Evolutionary conservation across 495 filamentous ascomycete genomes (phyloP), one percentile per base, ranked within the genome.

Genomic region (Ramalina intermedia): DNA sequence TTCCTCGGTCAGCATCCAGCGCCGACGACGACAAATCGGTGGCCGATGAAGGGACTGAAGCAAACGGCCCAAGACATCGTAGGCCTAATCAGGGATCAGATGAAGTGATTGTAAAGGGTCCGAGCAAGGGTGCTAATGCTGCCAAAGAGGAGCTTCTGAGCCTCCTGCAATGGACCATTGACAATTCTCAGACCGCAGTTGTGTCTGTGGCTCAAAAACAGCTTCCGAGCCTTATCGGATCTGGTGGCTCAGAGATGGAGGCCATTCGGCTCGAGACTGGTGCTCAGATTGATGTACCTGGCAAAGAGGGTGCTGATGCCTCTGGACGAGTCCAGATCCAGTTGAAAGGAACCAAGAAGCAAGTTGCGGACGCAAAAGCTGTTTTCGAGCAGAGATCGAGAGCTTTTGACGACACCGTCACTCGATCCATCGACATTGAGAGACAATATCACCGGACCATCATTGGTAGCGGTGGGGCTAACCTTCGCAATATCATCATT

Each of bases 81-180:
- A 81, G 82, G 36, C 37, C 66, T 41, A 79, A 84, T 57, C 90
- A 95, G 64, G 82, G 74, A 38, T 66, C 83, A 17, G 86, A 99
- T 63, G 93, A 96, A 66, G 89, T 96, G 17, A 74, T 88, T 37
- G 75, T 99, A 52, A 84, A 85, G 55, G 91, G 91, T 17, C 87
- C 88, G 13, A 90, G 81, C 69, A 82, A 82, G 66, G 93, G 89
- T 41, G 90, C 88, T 5, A 87, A 96, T 60, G 79, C 82, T 49
- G 88, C 90, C 46, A 78, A 88, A 39, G 85, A 88, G 47, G 93
- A 99, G 67, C 78, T 99, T 17, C 73, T 87, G 23, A 86, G 79
- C 39, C 67, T 96, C 44, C 66, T 89, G 50, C 84, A 95, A 65
- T 96, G 86, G 62, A 79, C 85, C 24, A 75, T 83, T 57, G 89